phyloP scores from a whole-genome alignment of 2,329 filamentous ascomycete genomes.

The Cordyceps tenuipes region DNA sequence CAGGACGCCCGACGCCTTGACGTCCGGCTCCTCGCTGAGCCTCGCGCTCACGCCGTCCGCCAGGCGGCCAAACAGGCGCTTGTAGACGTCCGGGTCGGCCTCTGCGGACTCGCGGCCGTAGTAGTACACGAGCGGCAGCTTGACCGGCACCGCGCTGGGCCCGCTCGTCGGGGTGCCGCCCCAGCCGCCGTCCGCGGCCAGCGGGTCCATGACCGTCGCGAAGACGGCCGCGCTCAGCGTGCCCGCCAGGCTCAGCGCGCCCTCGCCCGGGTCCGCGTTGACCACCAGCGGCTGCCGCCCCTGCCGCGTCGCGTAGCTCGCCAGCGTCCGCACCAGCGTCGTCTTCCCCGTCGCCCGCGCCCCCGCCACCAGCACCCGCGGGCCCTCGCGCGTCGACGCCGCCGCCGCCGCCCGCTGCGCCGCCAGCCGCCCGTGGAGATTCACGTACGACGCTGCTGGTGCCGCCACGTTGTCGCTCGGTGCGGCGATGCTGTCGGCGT shows the following conservation, averaged over 20 bases:
- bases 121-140: constrained; percentile 84
- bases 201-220: constrained; percentile 75
- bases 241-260: constrained; percentile 68
- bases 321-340: constrained; percentile 65
- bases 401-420: constrained; percentile 56
- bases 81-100: constrained; percentile 65
- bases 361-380: constrained; percentile 78
- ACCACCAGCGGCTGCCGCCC: constrained; percentile 71
- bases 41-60: constrained; percentile 71
- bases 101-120: constrained; percentile 69
- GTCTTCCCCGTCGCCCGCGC: constrained; percentile 76
- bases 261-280: constrained; percentile 77
- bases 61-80: constrained; percentile 64
- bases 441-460: constrained; percentile 70
- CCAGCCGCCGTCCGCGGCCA: constrained; percentile 73
- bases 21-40: constrained; percentile 64
- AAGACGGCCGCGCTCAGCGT: constrained; percentile 82
- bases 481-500: constrained; percentile 49
- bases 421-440: constrained; percentile 81
- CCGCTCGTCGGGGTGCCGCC: constrained; percentile 86
- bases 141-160: constrained; percentile 79
- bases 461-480: constrained; percentile 77
- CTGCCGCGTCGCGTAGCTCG: constrained; percentile 68
- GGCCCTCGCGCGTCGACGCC: constrained; percentile 45
- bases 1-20: constrained; percentile 68